Conservation (phyloP, 345 rosid species). For the Hypericum perforatum region DNA sequence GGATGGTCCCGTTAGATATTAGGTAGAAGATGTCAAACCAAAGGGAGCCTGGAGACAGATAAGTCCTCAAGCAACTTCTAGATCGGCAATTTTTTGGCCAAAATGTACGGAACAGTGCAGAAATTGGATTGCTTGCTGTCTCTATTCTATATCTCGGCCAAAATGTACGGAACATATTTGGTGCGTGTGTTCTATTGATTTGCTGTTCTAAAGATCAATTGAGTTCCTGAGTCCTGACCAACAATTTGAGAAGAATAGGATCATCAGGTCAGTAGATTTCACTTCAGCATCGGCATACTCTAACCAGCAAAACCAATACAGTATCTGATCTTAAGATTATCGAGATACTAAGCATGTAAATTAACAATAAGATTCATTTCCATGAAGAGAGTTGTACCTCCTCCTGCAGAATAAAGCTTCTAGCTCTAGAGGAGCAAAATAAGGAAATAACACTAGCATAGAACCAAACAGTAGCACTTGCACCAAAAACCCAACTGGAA, state of each 20-base stretch:
- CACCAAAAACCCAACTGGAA: slow-evolving; percentile 54
- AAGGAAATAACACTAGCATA: slow-evolving; percentile 50
- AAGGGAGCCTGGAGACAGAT: too few species aligned
- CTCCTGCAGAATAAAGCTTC: slow-evolving; percentile 52
- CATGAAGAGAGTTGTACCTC: slow-evolving; percentile 24
- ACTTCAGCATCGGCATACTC: slow-evolving; percentile 1
- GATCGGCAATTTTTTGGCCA: too few species aligned
- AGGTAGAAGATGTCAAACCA: slow-evolving; percentile 1
- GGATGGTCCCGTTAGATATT: slow-evolving; percentile 83
- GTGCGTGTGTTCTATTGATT: too few species aligned
- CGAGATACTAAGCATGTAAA: neutral
- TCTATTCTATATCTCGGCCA: too few species aligned
- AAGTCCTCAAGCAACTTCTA: too few species aligned
- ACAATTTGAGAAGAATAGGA: too few species aligned
- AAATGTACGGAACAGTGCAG: too few species aligned
- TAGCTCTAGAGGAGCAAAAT: slow-evolving; percentile 51
- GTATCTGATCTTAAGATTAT: neutral
- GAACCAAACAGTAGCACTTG: slow-evolving; percentile 66
- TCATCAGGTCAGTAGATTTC: too few species aligned
- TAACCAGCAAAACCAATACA: slow-evolving; percentile 7
- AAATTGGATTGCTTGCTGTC: too few species aligned
- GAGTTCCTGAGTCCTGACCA: too few species aligned
- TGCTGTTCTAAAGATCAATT: too few species aligned
- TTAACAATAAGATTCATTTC: slow-evolving; percentile 5
- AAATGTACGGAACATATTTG: too few species aligned